phyloP scores from a whole-genome alignment of 192 early-diverging fungal species.

The Backusella tuberculispora region DNA sequence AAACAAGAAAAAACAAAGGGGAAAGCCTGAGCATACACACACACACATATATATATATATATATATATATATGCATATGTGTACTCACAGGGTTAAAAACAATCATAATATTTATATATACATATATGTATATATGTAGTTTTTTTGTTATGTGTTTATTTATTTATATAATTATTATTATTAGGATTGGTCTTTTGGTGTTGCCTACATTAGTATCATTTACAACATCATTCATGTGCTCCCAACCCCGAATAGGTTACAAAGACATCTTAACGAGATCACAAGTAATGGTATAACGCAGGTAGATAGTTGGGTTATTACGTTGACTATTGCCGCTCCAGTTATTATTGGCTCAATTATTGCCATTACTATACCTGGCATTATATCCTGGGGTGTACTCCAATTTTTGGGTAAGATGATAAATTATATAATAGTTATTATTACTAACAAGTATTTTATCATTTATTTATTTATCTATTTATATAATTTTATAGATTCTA shows the following conservation, averaged over 20 bases:
- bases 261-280: constrained; percentile 42
- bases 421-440: neutral
- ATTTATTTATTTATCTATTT: neutral
- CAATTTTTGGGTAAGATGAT: constrained; percentile 36
- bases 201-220: constrained; percentile 71
- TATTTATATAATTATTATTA: neutral
- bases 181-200: constrained; percentile 76
- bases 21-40: neutral
- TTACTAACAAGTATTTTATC: neutral
- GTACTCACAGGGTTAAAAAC: constrained; percentile 6
- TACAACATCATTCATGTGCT: constrained; percentile 51
- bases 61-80: neutral
- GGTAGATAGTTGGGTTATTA: constrained; percentile 37
- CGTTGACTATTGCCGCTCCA: constrained; percentile 41
- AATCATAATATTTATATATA: neutral
- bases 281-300: constrained; percentile 35
- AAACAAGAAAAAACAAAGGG: neutral
- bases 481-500: neutral
- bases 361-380: constrained; percentile 45
- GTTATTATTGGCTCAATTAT: constrained; percentile 28
- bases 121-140: neutral
- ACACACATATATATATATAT: neutral
- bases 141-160: neutral
- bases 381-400: constrained; percentile 40
- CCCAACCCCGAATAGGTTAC: constrained; percentile 48